Base-by-base conservation (phyloP, 2,329 filamentous ascomycete species). In the Epichloe scottii region DNA sequence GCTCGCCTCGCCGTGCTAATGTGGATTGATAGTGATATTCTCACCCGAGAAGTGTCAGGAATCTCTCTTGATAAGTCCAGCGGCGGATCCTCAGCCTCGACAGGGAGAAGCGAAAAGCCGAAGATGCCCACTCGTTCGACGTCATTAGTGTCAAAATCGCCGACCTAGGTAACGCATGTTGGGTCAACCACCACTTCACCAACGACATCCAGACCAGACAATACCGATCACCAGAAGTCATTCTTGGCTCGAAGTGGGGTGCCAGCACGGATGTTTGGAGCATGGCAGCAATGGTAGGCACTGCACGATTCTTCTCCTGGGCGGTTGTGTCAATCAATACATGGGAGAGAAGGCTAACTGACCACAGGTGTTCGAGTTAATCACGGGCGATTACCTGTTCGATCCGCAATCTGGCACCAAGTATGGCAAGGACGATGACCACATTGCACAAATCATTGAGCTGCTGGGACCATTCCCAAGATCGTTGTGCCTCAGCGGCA, bases 251-350 rank as follows among this genome's bases (percentile, higher is more conserved):
- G 3, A 97, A 97, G 73, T 98, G 93, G 93, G 93, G 93, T 58
- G 93, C 93, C n/a, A 97, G 91, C 65, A 97, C 93, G 2, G 93
- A 98, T 69, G 87, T 97, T 7, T 98, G 93, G 93, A 97, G 91
- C 70, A 98, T 98, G 93, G 90, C 93, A 53, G 87, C 87, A 59
- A 98, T 98, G 93, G 93, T 97, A 77, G 61, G 81, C n/a, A 30
- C 10, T 30, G 26, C 21, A 12, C 19, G 3, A 11, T 41, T 21
- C 39, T 21, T 41, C 17, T 11, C 37, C 34, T 42, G 11, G 10
- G 5, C 21, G 15, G 23, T 3, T 15, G 12, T 11, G 38, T 38
- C 5, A 17, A 23, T 11, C 6, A 10, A 14, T 5, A 7, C 3
- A 19, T n/a, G 23, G 15, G 40, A 15, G 21, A 44, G 10, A 11